Evolutionary conservation across 1,284 basidiomycete species (phyloP).

Genomic region (Sporisorium iseilematis-ciliati): DNA sequence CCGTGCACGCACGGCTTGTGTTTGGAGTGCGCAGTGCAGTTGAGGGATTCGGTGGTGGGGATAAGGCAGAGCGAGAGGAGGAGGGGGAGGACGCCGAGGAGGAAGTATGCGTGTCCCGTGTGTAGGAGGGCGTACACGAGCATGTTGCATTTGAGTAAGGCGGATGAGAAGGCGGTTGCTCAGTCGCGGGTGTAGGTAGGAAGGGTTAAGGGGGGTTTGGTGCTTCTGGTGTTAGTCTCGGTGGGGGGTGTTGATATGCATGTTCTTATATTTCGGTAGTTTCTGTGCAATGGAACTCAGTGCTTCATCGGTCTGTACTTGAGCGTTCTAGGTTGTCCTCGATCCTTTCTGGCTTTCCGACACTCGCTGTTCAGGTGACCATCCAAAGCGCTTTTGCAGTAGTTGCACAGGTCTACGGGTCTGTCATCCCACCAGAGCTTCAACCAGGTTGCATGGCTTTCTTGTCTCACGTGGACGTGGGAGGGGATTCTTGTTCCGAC

Average conservation of each 20-base stretch:
- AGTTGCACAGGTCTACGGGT: slow-evolving; percentile 3
- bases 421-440: slow-evolving; percentile 6
- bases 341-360: neutral
- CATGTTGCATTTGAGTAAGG: slow-evolving; percentile 60
- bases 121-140: slow-evolving; percentile 61
- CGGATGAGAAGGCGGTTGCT: slow-evolving; percentile 59
- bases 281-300: neutral
- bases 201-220: neutral
- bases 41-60: slow-evolving; percentile 64
- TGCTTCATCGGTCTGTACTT: neutral
- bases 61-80: slow-evolving; percentile 57
- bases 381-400: neutral
- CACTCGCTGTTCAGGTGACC: neutral
- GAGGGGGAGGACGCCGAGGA: slow-evolving; percentile 59
- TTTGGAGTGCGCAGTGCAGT: slow-evolving; percentile 64
- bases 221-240: neutral
- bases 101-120: slow-evolving; percentile 67
- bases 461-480: neutral
- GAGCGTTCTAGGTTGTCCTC: neutral
- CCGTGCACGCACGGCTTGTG: slow-evolving; percentile 69
- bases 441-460: no score
- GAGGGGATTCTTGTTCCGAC: neutral
- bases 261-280: no score
- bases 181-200: no score
- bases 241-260: no score